These are phyloP conservation scores for Phytophthora sp. DNA, from an alignment of 352 stramenopile species.

Conservation along the genomic window DNA sequence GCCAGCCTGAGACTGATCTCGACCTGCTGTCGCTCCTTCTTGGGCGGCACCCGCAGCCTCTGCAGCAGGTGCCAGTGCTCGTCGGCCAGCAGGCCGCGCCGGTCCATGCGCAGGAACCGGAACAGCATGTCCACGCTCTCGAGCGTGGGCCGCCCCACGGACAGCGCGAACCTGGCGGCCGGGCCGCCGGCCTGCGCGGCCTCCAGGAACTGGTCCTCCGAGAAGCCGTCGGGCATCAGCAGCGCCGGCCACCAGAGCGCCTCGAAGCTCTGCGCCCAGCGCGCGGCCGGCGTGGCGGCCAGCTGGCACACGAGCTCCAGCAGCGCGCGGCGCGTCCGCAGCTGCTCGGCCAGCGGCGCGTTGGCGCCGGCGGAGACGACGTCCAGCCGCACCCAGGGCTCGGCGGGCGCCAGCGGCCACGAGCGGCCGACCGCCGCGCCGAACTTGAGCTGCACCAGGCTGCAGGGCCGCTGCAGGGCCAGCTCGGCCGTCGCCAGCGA, in stretches of 20 bases:
- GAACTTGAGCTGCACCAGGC: background rate
- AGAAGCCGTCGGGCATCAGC: slow-evolving; percentile 9
- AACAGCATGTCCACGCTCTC: slow-evolving; percentile 24
- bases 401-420: slow-evolving; percentile 16
- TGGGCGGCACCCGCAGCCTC: background rate
- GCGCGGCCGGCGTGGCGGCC: slow-evolving; percentile 8
- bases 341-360: slow-evolving; percentile 3
- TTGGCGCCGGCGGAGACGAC: slow-evolving; percentile 3
- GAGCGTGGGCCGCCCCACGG: slow-evolving; percentile 14
- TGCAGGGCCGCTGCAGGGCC: background rate
- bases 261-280: slow-evolving; percentile 25
- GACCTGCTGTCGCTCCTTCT: background rate
- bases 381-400: slow-evolving; percentile 15
- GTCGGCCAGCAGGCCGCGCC: background rate
- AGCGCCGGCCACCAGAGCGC: slow-evolving; percentile 23
- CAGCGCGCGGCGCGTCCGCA: slow-evolving; percentile 13
- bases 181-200: slow-evolving; percentile 3
- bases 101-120: slow-evolving; percentile 24
- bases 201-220: slow-evolving; percentile 18
- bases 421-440: slow-evolving; percentile 7
- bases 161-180: slow-evolving; percentile 14
- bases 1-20: slow-evolving; percentile 23
- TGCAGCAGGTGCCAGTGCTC: slow-evolving; percentile 16
- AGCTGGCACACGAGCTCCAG: slow-evolving; percentile 28
- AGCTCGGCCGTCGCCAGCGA: background rate